Conservation (phyloP, 371 early-diverging fungal genomes). For the Sporodiniella umbellata region DNA sequence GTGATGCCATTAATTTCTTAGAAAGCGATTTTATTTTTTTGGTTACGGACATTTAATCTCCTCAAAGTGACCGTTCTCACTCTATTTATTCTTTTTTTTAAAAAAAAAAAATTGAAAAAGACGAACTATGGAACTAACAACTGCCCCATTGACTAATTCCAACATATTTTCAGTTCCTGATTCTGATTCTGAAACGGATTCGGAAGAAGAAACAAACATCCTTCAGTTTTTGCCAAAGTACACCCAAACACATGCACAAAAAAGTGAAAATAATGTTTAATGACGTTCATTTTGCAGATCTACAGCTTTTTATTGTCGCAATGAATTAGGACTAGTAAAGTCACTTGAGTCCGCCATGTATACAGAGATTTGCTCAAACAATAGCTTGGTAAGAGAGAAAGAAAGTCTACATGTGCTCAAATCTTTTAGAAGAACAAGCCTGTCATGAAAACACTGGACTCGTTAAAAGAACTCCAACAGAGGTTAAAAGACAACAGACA, state of each 20-base stretch:
- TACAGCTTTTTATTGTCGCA: background rate
- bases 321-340: background rate
- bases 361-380: background rate
- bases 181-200: slow-evolving; percentile 24
- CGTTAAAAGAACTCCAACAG: slow-evolving; percentile 2
- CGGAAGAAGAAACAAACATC: slow-evolving; percentile 4
- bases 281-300: background rate
- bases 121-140: background rate
- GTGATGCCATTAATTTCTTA: too few species aligned
- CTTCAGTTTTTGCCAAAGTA: background rate
- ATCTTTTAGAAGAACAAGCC: background rate
- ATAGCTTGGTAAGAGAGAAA: background rate
- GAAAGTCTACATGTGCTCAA: background rate
- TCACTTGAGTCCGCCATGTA: background rate
- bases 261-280: background rate
- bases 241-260: background rate
- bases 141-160: slow-evolving; percentile 14
- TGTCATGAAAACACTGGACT: too few species aligned
- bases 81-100: too few species aligned
- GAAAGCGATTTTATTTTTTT: too few species aligned
- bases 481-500: slow-evolving; percentile 1
- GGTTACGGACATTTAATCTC: too few species aligned
- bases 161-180: slow-evolving; percentile 7
- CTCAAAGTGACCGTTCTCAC: too few species aligned
- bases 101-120: too few species aligned